A percentile compares a stretch with the other conserved stretches of the same genome.
Conservation (phyloP, 2,329 filamentous ascomycete genomes). For the Fusarium ambrosium region DNA sequence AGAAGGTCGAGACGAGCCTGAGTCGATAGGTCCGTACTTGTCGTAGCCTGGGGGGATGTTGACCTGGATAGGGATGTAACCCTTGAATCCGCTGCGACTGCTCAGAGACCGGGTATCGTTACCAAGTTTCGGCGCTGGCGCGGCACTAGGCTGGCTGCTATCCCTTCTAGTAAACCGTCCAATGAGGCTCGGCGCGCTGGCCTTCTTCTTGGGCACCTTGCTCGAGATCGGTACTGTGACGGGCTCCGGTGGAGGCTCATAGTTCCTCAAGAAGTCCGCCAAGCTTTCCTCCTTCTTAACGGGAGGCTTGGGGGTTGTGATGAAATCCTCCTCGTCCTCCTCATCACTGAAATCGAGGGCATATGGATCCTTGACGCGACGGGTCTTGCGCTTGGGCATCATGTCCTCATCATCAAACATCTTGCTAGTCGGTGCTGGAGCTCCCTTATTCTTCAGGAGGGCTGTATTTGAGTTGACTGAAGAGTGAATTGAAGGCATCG, state of each 20-base stretch:
- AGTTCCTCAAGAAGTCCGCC: slow-evolving; percentile 80
- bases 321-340: slow-evolving; percentile 65
- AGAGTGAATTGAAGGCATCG: slow-evolving; percentile 69
- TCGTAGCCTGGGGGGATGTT: slow-evolving; percentile 62
- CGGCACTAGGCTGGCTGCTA: slow-evolving; percentile 49
- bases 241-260: slow-evolving; percentile 72
- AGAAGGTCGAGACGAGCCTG: slow-evolving; percentile 34
- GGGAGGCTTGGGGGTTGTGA: slow-evolving; percentile 55
- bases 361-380: slow-evolving; percentile 88
- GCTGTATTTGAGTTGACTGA: slow-evolving; percentile 82
- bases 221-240: slow-evolving; percentile 51
- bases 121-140: slow-evolving; percentile 43
- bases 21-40: slow-evolving; percentile 54
- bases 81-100: slow-evolving; percentile 55
- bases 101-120: slow-evolving; percentile 53
- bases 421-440: slow-evolving; percentile 47
- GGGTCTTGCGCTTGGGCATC: slow-evolving; percentile 79
- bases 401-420: slow-evolving; percentile 65
- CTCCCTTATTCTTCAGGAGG: slow-evolving; percentile 65
- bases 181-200: slow-evolving; percentile 73
- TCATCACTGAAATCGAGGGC: slow-evolving; percentile 87
- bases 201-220: slow-evolving; percentile 71
- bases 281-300: slow-evolving; percentile 74
- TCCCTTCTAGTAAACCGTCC: slow-evolving; percentile 64
- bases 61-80: slow-evolving; percentile 68